Conservation (phyloP, 257 asterid species). For the Forsythia suspensa region DNA sequence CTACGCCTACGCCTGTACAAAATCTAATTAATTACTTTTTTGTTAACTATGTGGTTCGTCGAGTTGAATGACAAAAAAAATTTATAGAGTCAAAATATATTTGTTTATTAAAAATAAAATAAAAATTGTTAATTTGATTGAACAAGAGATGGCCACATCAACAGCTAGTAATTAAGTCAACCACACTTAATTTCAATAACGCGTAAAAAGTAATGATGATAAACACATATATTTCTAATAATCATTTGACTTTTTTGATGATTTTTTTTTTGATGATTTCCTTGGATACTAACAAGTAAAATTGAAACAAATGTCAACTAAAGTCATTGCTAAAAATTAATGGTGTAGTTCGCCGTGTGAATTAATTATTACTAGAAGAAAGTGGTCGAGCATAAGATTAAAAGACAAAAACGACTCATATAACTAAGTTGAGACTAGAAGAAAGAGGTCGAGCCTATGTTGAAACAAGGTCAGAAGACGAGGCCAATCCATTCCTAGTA, state of each 20-base stretch:
- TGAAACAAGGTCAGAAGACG: no score
- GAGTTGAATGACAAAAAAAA: no score
- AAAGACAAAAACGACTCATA: no score
- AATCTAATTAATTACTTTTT: no score
- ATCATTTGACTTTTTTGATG: constrained; percentile 1
- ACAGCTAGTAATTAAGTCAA: background rate
- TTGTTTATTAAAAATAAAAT: no score
- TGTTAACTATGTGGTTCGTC: no score
- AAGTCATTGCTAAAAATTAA: background rate
- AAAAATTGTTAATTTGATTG: no score
- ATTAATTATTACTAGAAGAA: background rate
- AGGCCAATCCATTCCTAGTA: no score
- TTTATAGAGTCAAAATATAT: no score
- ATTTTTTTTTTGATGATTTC: background rate
- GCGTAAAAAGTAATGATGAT: constrained; percentile 19
- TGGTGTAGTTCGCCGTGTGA: background rate
- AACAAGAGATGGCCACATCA: background rate
- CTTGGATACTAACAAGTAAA: background rate
- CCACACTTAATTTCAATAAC: background rate
- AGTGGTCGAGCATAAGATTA: background rate
- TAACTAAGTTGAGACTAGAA: background rate
- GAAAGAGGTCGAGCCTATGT: no score
- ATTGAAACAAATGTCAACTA: background rate
- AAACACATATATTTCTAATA: constrained; percentile 13
- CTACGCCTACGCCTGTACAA: no score